Evolutionary conservation across 768 basidiomycete genomes (phyloP).

Genomic region (Termitomyces sp.): DNA sequence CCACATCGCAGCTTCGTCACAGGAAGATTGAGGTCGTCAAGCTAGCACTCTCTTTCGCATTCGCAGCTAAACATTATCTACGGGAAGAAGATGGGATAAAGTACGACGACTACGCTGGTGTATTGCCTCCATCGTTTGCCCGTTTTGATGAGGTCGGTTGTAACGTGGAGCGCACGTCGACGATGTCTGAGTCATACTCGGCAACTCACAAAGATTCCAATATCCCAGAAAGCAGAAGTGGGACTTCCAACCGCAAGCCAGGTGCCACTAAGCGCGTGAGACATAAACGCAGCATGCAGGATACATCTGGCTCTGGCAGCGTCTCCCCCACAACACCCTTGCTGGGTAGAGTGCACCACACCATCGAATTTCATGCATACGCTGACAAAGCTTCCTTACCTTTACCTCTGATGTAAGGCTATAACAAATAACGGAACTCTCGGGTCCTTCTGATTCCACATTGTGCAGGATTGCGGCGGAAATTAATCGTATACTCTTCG

Average conservation of each 20-base stretch:
- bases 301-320: constrained; percentile 30
- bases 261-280: constrained; percentile 67
- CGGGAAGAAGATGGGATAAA: constrained; percentile 77
- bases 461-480: constrained; percentile 71
- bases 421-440: not conserved
- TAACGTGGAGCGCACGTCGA: constrained; percentile 24
- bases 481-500: constrained; percentile 60
- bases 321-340: constrained; percentile 49
- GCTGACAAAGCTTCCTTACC: constrained; percentile 63
- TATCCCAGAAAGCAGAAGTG: constrained; percentile 23
- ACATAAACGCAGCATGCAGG: constrained; percentile 65
- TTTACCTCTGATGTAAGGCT: constrained; percentile 68
- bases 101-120: constrained; percentile 58
- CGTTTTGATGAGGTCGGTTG: constrained; percentile 40
- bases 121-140: constrained; percentile 59
- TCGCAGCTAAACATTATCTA: constrained; percentile 76
- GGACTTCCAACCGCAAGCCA: constrained; percentile 26
- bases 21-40: constrained; percentile 68
- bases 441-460: not conserved
- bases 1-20: constrained; percentile 46
- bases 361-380: constrained; percentile 55
- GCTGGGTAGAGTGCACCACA: constrained; percentile 46
- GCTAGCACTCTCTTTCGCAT: constrained; percentile 65
- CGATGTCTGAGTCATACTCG: constrained; percentile 38
- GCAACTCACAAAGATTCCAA: constrained; percentile 28